Conservation (phyloP, 169 alveolate genomes). For the Eimeria sp. region DNA sequence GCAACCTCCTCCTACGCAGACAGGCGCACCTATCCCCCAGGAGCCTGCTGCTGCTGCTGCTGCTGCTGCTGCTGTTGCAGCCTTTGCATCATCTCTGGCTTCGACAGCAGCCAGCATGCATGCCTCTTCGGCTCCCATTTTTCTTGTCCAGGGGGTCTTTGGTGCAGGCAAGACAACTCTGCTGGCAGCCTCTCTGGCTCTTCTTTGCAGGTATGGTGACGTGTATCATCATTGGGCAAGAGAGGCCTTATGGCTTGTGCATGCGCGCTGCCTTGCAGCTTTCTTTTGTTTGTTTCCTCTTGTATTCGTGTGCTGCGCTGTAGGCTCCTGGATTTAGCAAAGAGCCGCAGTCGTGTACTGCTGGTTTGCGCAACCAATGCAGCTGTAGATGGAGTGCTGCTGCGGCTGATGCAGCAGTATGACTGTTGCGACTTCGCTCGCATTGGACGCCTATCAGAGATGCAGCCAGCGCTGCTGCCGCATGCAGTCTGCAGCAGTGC, state of each 20-base stretch:
- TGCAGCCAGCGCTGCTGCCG: slow-evolving; percentile 71
- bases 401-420: slow-evolving; percentile 59
- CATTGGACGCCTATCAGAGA: slow-evolving; percentile 80
- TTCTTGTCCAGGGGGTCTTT: slow-evolving; percentile 81
- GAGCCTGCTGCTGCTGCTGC: background rate
- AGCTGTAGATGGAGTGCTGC: slow-evolving; percentile 79
- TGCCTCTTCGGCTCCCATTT: slow-evolving; percentile 35
- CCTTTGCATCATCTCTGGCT: slow-evolving; percentile 1
- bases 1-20: background rate
- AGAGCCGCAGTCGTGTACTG: slow-evolving; percentile 54
- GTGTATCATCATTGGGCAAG: background rate
- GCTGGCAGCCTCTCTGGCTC: slow-evolving; percentile 67
- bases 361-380: slow-evolving; percentile 78
- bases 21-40: background rate
- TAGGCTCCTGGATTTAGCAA: slow-evolving; percentile 66
- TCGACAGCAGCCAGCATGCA: slow-evolving; percentile 34
- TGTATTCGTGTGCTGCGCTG: background rate
- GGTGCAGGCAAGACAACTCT: slow-evolving; percentile 79
- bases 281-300: background rate
- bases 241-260: background rate
- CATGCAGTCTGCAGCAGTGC: slow-evolving; percentile 76
- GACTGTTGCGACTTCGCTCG: slow-evolving; percentile 66
- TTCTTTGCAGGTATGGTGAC: slow-evolving; percentile 65
- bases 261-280: background rate
- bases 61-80: background rate